phyloP scores from a whole-genome alignment of 768 basidiomycete genomes.

The Mycena floridula region DNA sequence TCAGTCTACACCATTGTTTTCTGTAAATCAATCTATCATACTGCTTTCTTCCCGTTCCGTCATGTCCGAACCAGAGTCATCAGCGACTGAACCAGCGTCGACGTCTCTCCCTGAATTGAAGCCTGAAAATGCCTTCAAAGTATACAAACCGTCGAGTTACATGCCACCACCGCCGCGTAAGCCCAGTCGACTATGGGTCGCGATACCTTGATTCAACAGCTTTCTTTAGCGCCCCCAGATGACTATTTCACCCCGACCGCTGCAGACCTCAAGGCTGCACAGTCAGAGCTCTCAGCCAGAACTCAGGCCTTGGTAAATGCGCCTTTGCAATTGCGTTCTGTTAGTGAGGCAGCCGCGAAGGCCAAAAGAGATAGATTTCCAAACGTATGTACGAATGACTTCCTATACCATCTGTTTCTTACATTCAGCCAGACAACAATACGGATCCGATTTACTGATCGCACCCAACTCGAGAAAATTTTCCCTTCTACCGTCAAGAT shows the following conservation, averaged over 20 bases:
- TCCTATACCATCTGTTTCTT: constrained; percentile 1
- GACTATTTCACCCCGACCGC: constrained; percentile 68
- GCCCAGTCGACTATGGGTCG: constrained; percentile 15
- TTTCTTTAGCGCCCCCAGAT: constrained; percentile 53
- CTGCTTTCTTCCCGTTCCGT: constrained; percentile 2
- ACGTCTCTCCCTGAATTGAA: constrained; percentile 1
- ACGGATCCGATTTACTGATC: constrained; percentile 75
- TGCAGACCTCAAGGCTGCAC: constrained; percentile 65
- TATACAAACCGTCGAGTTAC: constrained; percentile 36
- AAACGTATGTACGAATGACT: constrained; percentile 35
- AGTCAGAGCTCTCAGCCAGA: constrained; percentile 54
- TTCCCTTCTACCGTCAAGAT: constrained; percentile 82
- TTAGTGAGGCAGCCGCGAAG: constrained; percentile 56
- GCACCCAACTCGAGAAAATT: constrained; percentile 70
- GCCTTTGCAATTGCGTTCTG: constrained; percentile 60
- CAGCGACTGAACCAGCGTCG: constrained; percentile 6
- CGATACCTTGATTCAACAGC: constrained; percentile 1
- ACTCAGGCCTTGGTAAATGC: constrained; percentile 61
- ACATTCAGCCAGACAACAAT: constrained; percentile 61
- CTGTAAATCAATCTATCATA: constrained; percentile 1
- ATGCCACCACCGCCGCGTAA: constrained; percentile 27
- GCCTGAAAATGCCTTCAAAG: constrained; percentile 30
- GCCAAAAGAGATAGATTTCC: constrained; percentile 67
- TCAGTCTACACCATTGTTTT: constrained; percentile 1
- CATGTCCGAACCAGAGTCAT: constrained; percentile 8